Evolutionary conservation across 176 grass and related monocot genomes (phyloP).

Genomic region (Thalia dealbata): DNA sequence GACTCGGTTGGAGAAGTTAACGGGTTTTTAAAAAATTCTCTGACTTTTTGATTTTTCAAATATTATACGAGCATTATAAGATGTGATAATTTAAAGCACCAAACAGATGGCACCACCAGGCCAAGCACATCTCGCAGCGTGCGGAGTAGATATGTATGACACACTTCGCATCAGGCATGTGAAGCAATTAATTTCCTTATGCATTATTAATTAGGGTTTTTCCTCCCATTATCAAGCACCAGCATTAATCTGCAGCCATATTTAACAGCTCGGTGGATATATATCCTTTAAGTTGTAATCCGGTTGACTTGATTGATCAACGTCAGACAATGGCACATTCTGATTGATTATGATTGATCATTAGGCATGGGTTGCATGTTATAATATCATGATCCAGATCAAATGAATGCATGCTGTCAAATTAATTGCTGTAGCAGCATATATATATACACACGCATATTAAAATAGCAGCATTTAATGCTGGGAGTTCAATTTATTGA

Average conservation of each 20-base stretch:
- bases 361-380: no score
- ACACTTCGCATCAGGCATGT: not conserved
- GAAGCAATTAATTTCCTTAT: not conserved
- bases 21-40: not conserved
- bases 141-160: not conserved
- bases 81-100: not conserved
- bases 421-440: not conserved
- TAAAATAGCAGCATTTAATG: no score
- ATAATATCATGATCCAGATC: not conserved
- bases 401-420: not conserved
- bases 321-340: no score
- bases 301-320: no score
- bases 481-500: no score
- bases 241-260: no score
- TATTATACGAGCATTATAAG: no score
- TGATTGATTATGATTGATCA: no score
- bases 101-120: not conserved
- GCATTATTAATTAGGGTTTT: not conserved
- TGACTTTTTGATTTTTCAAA: not conserved
- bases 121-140: not conserved
- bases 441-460: no score
- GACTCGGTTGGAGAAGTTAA: not conserved
- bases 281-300: no score
- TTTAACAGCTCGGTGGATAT: no score
- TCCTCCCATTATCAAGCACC: not conserved